Conservation (phyloP, 305 asterid species). For the Withania somnifera region DNA sequence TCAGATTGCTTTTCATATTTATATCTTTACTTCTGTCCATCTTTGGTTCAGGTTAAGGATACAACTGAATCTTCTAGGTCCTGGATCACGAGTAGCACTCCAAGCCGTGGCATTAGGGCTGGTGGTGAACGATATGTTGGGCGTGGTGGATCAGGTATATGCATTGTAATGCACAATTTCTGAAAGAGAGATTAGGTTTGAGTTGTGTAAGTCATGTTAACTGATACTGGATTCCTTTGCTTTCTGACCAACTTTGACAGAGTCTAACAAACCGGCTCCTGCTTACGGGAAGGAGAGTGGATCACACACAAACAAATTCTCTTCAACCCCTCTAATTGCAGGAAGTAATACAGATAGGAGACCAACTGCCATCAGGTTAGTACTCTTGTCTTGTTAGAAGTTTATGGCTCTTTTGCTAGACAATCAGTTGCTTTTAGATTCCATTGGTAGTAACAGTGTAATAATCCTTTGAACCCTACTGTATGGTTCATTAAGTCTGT, state of each 20-base stretch:
- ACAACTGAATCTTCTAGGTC: constrained; percentile 54
- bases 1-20: not conserved
- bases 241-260: constrained; percentile 21
- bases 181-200: not conserved
- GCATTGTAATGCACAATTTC: constrained; percentile 2
- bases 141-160: constrained; percentile 65
- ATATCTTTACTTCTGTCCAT: constrained; percentile 2
- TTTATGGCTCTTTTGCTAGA: not conserved
- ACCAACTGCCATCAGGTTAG: constrained; percentile 44
- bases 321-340: constrained; percentile 33
- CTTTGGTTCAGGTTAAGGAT: constrained; percentile 55
- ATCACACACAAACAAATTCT: constrained; percentile 16
- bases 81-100: constrained; percentile 37
- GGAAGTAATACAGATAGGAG: constrained; percentile 44
- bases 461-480: not conserved
- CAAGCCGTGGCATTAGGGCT: constrained; percentile 50
- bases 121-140: constrained; percentile 47
- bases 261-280: constrained; percentile 38
- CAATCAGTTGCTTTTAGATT: not conserved
- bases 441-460: not conserved
- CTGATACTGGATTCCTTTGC: not conserved
- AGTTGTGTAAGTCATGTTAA: not conserved
- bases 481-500: not conserved
- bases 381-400: not conserved
- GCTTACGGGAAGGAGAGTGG: constrained; percentile 69